Evolutionary conservation across 2,329 filamentous ascomycete species (phyloP).

Genomic region (Penicillium sp.): DNA sequence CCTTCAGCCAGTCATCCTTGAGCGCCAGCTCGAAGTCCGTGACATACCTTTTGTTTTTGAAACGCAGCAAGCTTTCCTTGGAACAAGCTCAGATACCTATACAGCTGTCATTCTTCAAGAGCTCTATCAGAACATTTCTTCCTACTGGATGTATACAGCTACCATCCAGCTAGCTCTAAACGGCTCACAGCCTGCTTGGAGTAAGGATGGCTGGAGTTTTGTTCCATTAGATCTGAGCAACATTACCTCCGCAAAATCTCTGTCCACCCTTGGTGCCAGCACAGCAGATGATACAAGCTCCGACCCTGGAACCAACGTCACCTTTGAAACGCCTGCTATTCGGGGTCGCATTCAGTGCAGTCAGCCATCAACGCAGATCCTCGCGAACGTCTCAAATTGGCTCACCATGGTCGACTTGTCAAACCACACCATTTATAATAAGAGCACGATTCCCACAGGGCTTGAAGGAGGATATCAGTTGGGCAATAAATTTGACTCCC

Average conservation of each 20-base stretch:
- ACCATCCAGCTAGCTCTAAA: conserved; percentile 16
- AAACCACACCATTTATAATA: conserved; percentile 9
- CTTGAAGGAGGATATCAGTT: conserved; percentile 9
- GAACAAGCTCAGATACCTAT: conserved; percentile 4
- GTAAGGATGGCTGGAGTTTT: conserved; percentile 21
- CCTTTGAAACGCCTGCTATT: conserved; percentile 14
- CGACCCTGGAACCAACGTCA: conserved; percentile 3
- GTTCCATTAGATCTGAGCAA: conserved; percentile 6
- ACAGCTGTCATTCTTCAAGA: conserved; percentile 1
- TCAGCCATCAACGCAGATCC: background rate
- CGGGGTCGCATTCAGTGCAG: conserved; percentile 15
- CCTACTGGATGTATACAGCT: conserved; percentile 20
- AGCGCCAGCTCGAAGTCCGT: conserved; percentile 11
- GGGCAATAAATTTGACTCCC: background rate
- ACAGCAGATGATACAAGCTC: background rate
- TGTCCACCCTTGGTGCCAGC: background rate
- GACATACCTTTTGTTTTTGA: conserved; percentile 12
- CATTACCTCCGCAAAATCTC: background rate
- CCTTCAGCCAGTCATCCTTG: conserved; percentile 2
- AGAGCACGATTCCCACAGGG: conserved; percentile 9
- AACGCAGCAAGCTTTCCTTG: conserved; percentile 3
- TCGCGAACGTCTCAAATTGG: conserved; percentile 11
- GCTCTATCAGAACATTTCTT: conserved; percentile 12
- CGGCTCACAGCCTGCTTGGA: conserved; percentile 19
- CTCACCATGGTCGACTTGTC: background rate